Evolutionary conservation across 73 alveolate genomes (phyloP), one percentile per base, ranked within the genome.

Genomic region (Paraurostyla sp.): DNA sequence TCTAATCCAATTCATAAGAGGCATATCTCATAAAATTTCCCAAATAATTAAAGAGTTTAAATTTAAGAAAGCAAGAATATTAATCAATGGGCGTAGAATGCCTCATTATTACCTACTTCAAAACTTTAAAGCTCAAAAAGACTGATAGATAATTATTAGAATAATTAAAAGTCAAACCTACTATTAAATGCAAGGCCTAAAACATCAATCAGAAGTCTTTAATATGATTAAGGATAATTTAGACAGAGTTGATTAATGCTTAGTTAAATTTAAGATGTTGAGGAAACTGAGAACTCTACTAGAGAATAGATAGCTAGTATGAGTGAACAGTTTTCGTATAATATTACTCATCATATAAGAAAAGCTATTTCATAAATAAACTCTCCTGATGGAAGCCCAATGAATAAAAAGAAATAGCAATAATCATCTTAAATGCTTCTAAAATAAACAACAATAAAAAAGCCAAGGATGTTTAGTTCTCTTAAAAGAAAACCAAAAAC

Each of bases 361-460:
- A 73, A 73, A 73, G 86, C 86, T 15, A 73, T 73, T 3, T n/a
- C 71, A n/a, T 48, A 73, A 73, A 6, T 73, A 15, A 73, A 73
- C 27, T 73, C 86, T 13, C 71, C 86, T 23, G 86, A 73, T 20
- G 30, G 22, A 11, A 62, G 80, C 30, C 80, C 80, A 36, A 43
- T 29, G 51, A 73, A 48, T 45, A 20, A 49, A 43, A 73, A 56
- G 23, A 73, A 18, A 2, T 11, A 25, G 23, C 7, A 73, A 71
- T 16, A 45, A 45, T 9, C n/a, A 15, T 22, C 4, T 13, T 22
- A 60, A 30, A 18, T 27, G 23, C 13, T 6, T 27, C 32, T 27
- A 60, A 6, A 9, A 23, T 45, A 29, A 6, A 38, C 50, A 65
- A 65, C 46, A 16, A 1, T 40, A 32, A 65, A 15, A 16, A 25